Conservation (phyloP, 208 protist genomes). For the Trypanosomatidae sp. region DNA sequence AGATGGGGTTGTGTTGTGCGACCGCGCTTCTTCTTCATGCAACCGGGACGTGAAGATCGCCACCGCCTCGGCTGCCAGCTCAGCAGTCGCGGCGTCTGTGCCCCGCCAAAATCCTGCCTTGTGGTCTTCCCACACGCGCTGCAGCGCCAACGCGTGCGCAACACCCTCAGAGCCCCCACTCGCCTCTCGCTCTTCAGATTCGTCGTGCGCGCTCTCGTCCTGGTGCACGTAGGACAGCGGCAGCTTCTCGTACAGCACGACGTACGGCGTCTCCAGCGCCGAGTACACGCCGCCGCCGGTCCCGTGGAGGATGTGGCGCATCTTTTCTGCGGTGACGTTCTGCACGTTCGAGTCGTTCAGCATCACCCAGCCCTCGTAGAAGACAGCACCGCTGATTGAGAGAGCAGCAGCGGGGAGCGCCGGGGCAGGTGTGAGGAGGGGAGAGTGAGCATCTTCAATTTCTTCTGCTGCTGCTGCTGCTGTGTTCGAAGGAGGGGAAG, state of each 20-base stretch:
- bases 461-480: neutral
- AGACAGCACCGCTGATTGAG: slow-evolving; percentile 9
- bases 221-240: too few relatives aligned
- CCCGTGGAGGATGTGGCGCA: slow-evolving; percentile 37
- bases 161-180: too few relatives aligned
- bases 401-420: slow-evolving; percentile 1
- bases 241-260: slow-evolving; percentile 55
- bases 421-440: neutral
- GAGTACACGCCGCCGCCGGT: slow-evolving; percentile 41
- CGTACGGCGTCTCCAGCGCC: slow-evolving; percentile 51
- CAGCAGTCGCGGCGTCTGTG: neutral
- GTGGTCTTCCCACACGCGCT: neutral
- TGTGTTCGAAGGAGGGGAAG: too few relatives aligned
- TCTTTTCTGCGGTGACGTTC: slow-evolving; percentile 17
- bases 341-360: slow-evolving; percentile 59
- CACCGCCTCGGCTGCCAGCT: too few relatives aligned
- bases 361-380: slow-evolving; percentile 48
- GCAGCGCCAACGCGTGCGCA: too few relatives aligned
- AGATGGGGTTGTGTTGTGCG: too few relatives aligned
- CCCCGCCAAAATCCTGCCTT: too few relatives aligned
- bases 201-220: slow-evolving; percentile 6
- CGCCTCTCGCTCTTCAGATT: neutral
- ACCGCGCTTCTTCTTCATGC: too few relatives aligned
- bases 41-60: too few relatives aligned
- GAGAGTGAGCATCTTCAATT: neutral